Percentiles rank a stretch among this genome's conserved stretches.
Conservation (phyloP, 2,329 filamentous ascomycete genomes). For the Ophiostoma ulmi region DNA sequence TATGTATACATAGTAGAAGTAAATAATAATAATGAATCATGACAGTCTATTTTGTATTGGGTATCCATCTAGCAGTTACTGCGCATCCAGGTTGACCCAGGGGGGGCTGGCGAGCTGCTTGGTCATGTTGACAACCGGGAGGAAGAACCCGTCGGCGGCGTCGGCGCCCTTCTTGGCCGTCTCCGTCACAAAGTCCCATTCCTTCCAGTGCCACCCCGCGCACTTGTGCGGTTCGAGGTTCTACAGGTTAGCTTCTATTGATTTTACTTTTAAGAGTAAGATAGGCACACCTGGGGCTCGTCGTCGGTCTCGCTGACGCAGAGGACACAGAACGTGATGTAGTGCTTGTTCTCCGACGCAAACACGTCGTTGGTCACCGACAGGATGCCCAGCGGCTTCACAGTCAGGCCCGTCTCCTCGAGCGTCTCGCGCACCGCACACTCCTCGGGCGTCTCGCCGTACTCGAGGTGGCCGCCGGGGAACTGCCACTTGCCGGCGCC, state of each 20-base stretch:
- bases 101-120: constrained; percentile 29
- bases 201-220: constrained; percentile 46
- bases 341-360: constrained; percentile 57
- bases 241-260: constrained; percentile 28
- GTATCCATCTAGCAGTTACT: not conserved
- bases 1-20: not conserved
- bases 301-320: constrained; percentile 45
- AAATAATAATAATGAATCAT: not conserved
- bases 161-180: constrained; percentile 33
- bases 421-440: constrained; percentile 63
- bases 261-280: not conserved
- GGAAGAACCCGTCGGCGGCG: constrained; percentile 35
- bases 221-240: constrained; percentile 49
- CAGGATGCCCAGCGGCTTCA: constrained; percentile 50
- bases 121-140: constrained; percentile 39
- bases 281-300: constrained; percentile 47
- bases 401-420: constrained; percentile 63
- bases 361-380: constrained; percentile 66
- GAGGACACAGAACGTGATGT: constrained; percentile 66
- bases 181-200: constrained; percentile 40
- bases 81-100: constrained; percentile 20
- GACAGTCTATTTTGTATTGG: not conserved
- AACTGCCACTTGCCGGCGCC: constrained; percentile 51
- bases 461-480: constrained; percentile 72
- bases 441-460: constrained; percentile 54